These are phyloP conservation scores for Penicillium crustosum DNA, from an alignment of 2,329 filamentous ascomycete species.

Conservation along the genomic window DNA sequence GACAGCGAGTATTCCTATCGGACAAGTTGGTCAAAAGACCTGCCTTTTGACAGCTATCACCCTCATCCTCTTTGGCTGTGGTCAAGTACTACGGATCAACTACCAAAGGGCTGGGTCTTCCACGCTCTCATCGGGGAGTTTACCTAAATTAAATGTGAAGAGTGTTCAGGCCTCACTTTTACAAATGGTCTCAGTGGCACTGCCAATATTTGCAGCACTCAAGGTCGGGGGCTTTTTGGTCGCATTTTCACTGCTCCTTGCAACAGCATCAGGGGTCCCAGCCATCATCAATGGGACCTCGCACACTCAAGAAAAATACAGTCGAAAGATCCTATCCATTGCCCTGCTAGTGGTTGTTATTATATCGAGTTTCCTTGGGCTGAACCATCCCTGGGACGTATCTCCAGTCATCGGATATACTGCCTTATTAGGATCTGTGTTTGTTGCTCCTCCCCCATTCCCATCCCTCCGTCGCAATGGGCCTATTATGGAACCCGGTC, in stretches of 20 bases:
- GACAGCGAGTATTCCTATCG: conserved; percentile 7
- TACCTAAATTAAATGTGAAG: conserved; percentile 20
- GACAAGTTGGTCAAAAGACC: conserved; percentile 25
- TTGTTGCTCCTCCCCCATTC: conserved; percentile 53
- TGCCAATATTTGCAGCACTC: conserved; percentile 59
- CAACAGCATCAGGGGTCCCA: conserved; percentile 48
- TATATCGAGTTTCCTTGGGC: conserved; percentile 30
- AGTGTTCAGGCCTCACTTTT: conserved; percentile 25
- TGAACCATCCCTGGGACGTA: conserved; percentile 35
- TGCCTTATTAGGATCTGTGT: conserved; percentile 47
- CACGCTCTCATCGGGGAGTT: conserved; percentile 10
- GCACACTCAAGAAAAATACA: conserved; percentile 21
- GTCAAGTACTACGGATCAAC: conserved; percentile 25
- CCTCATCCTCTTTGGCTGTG: conserved; percentile 33
- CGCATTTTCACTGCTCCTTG: conserved; percentile 52
- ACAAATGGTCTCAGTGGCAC: conserved; percentile 43
- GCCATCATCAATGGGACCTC: conserved; percentile 20
- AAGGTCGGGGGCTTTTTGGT: conserved; percentile 56
- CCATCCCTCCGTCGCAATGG: conserved; percentile 20
- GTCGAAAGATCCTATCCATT: conserved; percentile 31
- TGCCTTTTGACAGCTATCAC: conserved; percentile 33
- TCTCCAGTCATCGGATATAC: conserved; percentile 49
- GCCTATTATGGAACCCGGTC: conserved; percentile 23
- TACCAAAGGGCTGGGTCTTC: conserved; percentile 9
- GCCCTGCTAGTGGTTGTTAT: conserved; percentile 26